Evolutionary conservation across 768 basidiomycete genomes (phyloP).

Genomic region (Xerocomellus dryophilus): DNA sequence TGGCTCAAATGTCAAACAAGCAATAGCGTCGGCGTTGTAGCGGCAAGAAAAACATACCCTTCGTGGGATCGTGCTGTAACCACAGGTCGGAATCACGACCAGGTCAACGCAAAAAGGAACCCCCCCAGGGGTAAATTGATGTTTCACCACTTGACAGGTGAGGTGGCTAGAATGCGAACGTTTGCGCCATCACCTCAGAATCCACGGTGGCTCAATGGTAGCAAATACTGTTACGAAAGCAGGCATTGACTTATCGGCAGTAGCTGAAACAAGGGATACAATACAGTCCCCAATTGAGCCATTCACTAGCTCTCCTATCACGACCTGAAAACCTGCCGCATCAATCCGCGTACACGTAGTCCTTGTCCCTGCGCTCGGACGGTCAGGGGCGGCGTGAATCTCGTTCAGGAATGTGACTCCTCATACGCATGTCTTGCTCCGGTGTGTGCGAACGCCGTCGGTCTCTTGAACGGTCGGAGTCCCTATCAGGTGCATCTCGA

Average conservation of each 20-base stretch:
- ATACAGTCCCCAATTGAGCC: neutral
- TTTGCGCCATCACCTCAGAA: neutral
- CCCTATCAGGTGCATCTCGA: slow-evolving; percentile 11
- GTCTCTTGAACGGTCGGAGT: slow-evolving; percentile 10
- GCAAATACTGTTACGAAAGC: neutral
- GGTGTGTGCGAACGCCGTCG: slow-evolving; percentile 16
- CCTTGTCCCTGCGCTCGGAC: slow-evolving; percentile 2
- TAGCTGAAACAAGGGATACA: slow-evolving; percentile 3
- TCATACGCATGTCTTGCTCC: slow-evolving; percentile 9
- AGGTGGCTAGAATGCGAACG: neutral
- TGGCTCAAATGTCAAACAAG: neutral
- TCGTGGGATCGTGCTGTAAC: neutral
- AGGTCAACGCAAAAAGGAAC: too few species aligned
- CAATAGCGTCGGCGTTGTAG: neutral
- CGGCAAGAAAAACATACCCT: neutral
- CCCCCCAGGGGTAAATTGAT: neutral
- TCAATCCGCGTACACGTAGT: slow-evolving; percentile 6
- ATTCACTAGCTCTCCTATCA: neutral
- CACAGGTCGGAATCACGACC: neutral
- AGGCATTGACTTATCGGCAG: neutral
- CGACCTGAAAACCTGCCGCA: neutral
- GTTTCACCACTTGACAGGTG: neutral
- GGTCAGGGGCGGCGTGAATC: slow-evolving; percentile 2
- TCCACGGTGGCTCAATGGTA: neutral
- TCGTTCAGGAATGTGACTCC: slow-evolving; percentile 21